These are phyloP conservation scores for Podospora appendiculata DNA, from an alignment of 495 filamentous ascomycete species.

Conservation along the genomic window DNA sequence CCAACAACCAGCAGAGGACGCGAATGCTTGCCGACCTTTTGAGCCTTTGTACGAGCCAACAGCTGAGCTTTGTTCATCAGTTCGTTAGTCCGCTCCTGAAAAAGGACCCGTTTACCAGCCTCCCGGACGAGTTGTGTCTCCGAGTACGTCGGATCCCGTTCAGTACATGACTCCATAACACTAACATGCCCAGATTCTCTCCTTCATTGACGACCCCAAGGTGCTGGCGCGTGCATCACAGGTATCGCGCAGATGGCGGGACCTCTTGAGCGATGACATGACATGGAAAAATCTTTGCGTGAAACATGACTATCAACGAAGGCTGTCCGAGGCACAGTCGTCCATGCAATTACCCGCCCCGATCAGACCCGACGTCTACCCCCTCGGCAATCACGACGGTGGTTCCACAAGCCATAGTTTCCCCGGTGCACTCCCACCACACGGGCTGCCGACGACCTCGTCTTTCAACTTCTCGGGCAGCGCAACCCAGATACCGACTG, in stretches of 20 bases:
- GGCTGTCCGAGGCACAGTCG: slow-evolving; percentile 37
- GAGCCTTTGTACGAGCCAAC: slow-evolving; percentile 86
- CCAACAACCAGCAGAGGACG: slow-evolving; percentile 42
- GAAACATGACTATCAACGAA: slow-evolving; percentile 77
- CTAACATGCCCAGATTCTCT: slow-evolving; percentile 57
- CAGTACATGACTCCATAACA: neutral
- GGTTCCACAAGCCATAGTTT: slow-evolving; percentile 25
- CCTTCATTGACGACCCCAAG: slow-evolving; percentile 90
- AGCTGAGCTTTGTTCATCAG: slow-evolving; percentile 88
- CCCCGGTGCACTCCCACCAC: slow-evolving; percentile 26
- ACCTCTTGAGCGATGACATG: slow-evolving; percentile 88
- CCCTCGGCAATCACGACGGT: slow-evolving; percentile 16
- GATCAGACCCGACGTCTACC: slow-evolving; percentile 16
- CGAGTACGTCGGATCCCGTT: slow-evolving; percentile 46
- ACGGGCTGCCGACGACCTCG: slow-evolving; percentile 17
- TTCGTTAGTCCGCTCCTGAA: slow-evolving; percentile 88
- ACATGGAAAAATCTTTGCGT: slow-evolving; percentile 96
- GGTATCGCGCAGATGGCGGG: slow-evolving; percentile 87
- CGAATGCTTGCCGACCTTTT: slow-evolving; percentile 73
- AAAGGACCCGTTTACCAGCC: slow-evolving; percentile 84
- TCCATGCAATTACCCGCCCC: slow-evolving; percentile 15
- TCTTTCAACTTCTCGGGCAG: slow-evolving; percentile 32
- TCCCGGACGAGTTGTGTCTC: slow-evolving; percentile 89
- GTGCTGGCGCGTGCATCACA: slow-evolving; percentile 88
- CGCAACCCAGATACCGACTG: slow-evolving; percentile 7